Evolutionary conservation across 257 asterid species (phyloP), one percentile per base, ranked within the genome.

Genomic region (Plantago elongata): DNA sequence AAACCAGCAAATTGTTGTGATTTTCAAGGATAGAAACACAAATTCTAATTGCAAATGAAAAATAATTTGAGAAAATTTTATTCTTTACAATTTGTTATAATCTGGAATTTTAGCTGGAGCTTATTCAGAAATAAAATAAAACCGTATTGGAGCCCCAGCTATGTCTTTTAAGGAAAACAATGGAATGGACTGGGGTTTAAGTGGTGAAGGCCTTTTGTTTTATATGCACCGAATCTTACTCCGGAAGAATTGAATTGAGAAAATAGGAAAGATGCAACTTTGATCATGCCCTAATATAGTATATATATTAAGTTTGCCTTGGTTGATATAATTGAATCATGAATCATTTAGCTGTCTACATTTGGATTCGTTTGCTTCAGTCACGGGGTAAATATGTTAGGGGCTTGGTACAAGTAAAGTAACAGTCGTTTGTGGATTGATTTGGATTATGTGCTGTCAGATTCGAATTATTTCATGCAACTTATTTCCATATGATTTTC

Each of bases 321-420:
- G 56, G 56, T 16, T 50, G 30, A 22, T 50, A 50, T 7, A 9
- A 50, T 50, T 50, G 34, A 12, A 14, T 15, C 30, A 9, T 1
- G 8, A 52, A 52, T 22, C 14, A 9, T 22, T 52, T 34, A 34
- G 40, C 8, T 34, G 40, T 34, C 7, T 34, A 0, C 8, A 34
- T 34, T 34, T 34, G 40, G 8, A 34, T 34, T 34, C 40, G 52
- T 51, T 44, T 59, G 65, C 30, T 54, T 60, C 52, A 13, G 14
- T 62, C 51, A 58, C 22, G 60, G 16, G 69, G 64, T 65, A 57
- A 51, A 61, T 29, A 12, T 44, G n/a, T 5, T 27, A 13, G 61
- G 44, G 34, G 64, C 45, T 54, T 56, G 13, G 11, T 52, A 27
- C 27, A 63, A 64, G 54, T 64, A 45, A 49, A 48, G 27, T 62